Percentiles rank a stretch among this genome's conserved stretches.
phyloP scores from a whole-genome alignment of 768 basidiomycete genomes.

The Vishniacozyma victoriae region DNA sequence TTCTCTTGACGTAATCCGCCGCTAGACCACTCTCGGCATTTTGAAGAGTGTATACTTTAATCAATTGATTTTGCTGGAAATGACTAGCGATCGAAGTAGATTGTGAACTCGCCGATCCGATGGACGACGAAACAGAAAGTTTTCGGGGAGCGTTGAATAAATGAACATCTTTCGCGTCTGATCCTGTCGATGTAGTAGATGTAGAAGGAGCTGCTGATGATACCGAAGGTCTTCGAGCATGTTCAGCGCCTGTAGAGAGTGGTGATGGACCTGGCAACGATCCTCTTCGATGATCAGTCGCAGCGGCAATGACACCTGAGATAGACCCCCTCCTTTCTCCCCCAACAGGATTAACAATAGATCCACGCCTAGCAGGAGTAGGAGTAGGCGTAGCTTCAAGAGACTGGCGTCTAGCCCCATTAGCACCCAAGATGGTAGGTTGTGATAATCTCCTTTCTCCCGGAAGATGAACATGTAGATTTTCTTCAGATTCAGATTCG shows the following conservation, averaged over 20 bases:
- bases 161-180: constrained; percentile 19
- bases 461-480: constrained; percentile 46
- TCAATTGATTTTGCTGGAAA: constrained; percentile 50
- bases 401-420: no score
- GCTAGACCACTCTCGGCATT: constrained; percentile 89
- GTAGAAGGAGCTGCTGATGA: background rate
- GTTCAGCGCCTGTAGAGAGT: background rate
- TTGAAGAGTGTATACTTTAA: constrained; percentile 74
- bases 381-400: constrained; percentile 1
- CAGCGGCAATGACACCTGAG: background rate
- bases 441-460: constrained; percentile 18
- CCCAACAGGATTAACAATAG: background rate
- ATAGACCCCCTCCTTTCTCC: constrained; percentile 5
- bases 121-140: constrained; percentile 9
- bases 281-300: constrained; percentile 3
- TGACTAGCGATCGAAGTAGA: constrained; percentile 20
- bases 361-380: background rate
- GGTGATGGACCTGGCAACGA: constrained; percentile 1
- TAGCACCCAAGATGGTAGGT: background rate
- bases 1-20: constrained; percentile 87
- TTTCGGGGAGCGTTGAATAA: constrained; percentile 12
- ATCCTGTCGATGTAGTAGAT: background rate
- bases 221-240: background rate
- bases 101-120: constrained; percentile 4
- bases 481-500: constrained; percentile 36